phyloP scores from a whole-genome alignment of 2,329 filamentous ascomycete genomes.

The Aspergillus uvarum region DNA sequence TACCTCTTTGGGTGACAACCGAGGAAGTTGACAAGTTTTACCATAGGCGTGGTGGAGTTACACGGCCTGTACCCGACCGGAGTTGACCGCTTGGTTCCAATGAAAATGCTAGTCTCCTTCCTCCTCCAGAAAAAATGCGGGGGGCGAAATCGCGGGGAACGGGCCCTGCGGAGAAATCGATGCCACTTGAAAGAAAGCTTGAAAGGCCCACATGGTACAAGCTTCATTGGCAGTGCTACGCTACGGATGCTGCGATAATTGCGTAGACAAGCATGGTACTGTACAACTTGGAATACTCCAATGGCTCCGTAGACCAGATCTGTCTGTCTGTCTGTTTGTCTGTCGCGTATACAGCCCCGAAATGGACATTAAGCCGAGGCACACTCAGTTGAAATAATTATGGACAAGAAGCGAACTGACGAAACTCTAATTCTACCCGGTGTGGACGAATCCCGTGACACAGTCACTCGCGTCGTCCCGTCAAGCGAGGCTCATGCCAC shows the following conservation, averaged over 20 bases:
- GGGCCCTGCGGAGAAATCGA: background rate
- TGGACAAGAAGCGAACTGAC: no score
- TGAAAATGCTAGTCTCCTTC: background rate
- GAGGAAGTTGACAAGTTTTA: slow-evolving; percentile 24
- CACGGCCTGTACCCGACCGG: background rate
- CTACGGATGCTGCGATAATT: background rate
- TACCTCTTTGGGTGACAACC: slow-evolving; percentile 24
- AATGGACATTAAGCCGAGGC: background rate
- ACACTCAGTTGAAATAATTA: no score
- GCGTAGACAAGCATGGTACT: no score
- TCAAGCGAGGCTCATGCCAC: background rate
- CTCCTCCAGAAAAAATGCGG: background rate
- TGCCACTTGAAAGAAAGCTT: background rate
- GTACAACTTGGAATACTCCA: no score
- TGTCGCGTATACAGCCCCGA: background rate
- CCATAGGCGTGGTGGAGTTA: background rate
- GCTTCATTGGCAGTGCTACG: no score
- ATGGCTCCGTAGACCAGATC: no score
- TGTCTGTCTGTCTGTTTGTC: no score
- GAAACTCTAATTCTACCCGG: no score
- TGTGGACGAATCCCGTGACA: background rate
- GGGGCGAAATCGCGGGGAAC: slow-evolving; percentile 20
- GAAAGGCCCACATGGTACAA: background rate
- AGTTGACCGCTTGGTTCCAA: background rate
- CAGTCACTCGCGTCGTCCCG: no score